Base-by-base conservation (phyloP, 768 basidiomycete genomes). In the Mycena albidolilacea region DNA sequence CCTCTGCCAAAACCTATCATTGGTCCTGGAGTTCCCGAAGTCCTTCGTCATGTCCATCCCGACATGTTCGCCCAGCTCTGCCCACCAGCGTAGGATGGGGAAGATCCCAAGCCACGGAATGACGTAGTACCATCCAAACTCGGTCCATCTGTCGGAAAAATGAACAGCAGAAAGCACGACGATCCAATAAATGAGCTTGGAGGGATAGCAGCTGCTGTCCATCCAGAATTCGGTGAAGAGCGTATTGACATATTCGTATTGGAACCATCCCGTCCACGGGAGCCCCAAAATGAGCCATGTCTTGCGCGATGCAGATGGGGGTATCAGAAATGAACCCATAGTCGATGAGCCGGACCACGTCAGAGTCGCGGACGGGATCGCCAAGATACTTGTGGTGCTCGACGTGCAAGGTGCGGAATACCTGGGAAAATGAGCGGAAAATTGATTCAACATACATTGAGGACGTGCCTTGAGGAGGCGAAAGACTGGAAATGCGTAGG, bases 361-460 rank as follows among this genome's bases (percentile, higher is more conserved):
- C 67, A 7, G 67, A 17, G 46, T 68, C 67, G 21, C 67, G 67
- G 37, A 68, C 59, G 6, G 67, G 67, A 41, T 68, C 67, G 46
- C 67, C 67, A 14, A 68, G 58, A 30, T 68, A 61, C 19, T 68
- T 60, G 48, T 68, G 67, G 59, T 68, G 67, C n/a, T 68, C 67
- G 46, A 68, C n/a, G n/a, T 68, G 67, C 12, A 68, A 17, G 12
- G 67, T 68, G 59, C 67, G 67, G 57, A 68, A 68, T 2, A 68
- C 67, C 67, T 68, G 44, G 57, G 15, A 12, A 64, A 17, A 30
- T 50, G 21, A 48, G 30, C 17, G 21, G 17, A 9, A 1, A n/a
- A 55, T 23, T 2, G 4, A 55, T 30, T 66, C 41, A 35, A 6
- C 19, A 35, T 35, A 12, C 19, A 38, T 59, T 59, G 15, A 41